Percentiles rank a stretch among this genome's conserved stretches.
These are phyloP conservation scores for Venturia asperata DNA, from an alignment of 2,329 filamentous ascomycete genomes.

Conservation along the genomic window DNA sequence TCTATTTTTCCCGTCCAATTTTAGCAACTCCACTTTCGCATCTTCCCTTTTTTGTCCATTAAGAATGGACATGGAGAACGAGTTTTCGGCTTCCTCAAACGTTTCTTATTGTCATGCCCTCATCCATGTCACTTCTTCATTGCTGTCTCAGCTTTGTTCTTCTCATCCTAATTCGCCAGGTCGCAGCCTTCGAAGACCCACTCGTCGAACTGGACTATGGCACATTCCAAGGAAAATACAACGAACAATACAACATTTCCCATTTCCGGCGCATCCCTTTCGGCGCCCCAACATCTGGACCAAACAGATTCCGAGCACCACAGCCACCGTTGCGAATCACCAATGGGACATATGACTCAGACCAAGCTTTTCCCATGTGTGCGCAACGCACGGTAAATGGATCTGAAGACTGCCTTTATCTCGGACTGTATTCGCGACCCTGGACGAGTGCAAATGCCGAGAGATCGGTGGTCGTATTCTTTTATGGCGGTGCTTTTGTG, in stretches of 20 bases:
- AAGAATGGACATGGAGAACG: neutral
- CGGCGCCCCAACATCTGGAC: slow-evolving; percentile 50
- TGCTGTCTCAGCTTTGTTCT: neutral
- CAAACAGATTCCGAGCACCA: slow-evolving; percentile 54
- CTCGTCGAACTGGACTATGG: slow-evolving; percentile 31
- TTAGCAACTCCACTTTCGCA: neutral
- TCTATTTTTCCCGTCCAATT: neutral
- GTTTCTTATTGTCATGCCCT: neutral
- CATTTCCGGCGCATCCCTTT: slow-evolving; percentile 57
- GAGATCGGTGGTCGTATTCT: slow-evolving; percentile 53
- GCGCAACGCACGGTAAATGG: slow-evolving; percentile 49
- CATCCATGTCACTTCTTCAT: neutral
- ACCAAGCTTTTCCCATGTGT: slow-evolving; percentile 51
- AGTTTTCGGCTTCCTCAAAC: neutral
- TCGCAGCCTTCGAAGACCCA: slow-evolving; percentile 20
- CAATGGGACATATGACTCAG: slow-evolving; percentile 48
- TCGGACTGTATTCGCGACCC: slow-evolving; percentile 53
- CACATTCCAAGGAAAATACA: slow-evolving; percentile 48
- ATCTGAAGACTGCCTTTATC: slow-evolving; percentile 56
- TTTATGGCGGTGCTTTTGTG: slow-evolving; percentile 57
- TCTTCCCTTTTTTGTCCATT: neutral
- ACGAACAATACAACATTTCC: slow-evolving; percentile 47
- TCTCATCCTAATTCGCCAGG: neutral
- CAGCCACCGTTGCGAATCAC: slow-evolving; percentile 47
- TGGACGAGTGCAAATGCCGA: slow-evolving; percentile 39